phyloP scores from a whole-genome alignment of 1,284 basidiomycete species.

The Meira nashicola region DNA sequence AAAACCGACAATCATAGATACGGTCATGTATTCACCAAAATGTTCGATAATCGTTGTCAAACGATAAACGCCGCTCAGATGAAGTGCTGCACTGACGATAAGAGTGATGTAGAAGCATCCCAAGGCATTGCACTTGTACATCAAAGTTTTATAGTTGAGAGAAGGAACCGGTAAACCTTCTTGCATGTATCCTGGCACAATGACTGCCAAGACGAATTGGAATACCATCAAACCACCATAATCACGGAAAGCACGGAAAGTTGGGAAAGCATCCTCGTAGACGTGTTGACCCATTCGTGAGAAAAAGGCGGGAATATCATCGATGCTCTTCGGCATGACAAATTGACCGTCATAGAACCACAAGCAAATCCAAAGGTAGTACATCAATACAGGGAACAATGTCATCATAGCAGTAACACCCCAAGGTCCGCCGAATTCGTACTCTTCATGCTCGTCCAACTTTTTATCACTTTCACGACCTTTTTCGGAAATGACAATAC shows the following conservation, averaged over 20 bases:
- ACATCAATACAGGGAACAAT: constrained; percentile 86
- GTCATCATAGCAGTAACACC: constrained; percentile 91
- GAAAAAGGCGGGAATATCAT: constrained; percentile 75
- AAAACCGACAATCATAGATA: constrained; percentile 88
- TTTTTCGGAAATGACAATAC: constrained; percentile 49
- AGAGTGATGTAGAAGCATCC: constrained; percentile 81
- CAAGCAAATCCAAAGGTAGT: constrained; percentile 96
- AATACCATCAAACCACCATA: constrained; percentile 84
- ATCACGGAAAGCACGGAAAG: constrained; percentile 63
- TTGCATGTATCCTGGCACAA: constrained; percentile 87
- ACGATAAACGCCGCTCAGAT: constrained; percentile 77
- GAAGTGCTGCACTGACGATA: constrained; percentile 69
- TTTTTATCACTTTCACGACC: constrained; percentile 47
- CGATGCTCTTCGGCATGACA: constrained; percentile 67
- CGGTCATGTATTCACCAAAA: constrained; percentile 93
- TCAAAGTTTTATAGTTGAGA: constrained; percentile 72
- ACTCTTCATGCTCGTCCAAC: constrained; percentile 55
- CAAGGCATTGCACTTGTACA: constrained; percentile 88
- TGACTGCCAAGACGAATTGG: constrained; percentile 81
- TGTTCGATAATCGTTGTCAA: constrained; percentile 94
- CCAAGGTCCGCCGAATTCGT: constrained; percentile 91
- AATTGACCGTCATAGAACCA: constrained; percentile 90
- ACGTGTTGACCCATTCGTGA: constrained; percentile 77
- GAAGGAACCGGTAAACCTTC: constrained; percentile 60
- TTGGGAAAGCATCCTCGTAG: constrained; percentile 82